Evolutionary conservation across 257 asterid genomes (phyloP), one percentile per base, ranked within the genome.

Genomic region (Agastache rugosa): DNA sequence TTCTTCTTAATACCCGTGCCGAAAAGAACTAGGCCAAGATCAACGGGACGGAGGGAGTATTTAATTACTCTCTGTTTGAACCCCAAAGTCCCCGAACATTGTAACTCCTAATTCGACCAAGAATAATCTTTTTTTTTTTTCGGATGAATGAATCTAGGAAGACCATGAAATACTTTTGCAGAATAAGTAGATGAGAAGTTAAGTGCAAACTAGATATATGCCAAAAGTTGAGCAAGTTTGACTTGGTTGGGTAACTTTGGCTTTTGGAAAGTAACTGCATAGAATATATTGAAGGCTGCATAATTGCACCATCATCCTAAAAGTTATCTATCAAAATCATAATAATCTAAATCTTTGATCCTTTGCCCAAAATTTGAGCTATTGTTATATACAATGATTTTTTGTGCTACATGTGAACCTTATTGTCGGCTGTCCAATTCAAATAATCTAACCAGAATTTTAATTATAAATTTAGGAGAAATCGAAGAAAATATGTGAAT

Each of bases 281-380:
- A 31, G 29, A 47, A 78, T 61, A 20, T 34, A 78, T 80, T 55
- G 66, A 63, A 66, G 75, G 73, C 77, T 68, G 76, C 68, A 79
- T 62, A 42, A 51, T 58, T 51, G 71, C 72, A 53, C 16, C 67
- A 15, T 73, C 29, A 15, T 70, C 41, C 78, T 25, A 79, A 87
- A 88, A 82, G 41, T 42, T 59, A 53, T 59, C 35, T 17, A 44
- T 16, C 66, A 35, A 68, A 37, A 56, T 45, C 19, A 64, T 31
- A 50, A 70, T 63, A 45, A 77, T 63, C 65, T 63, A 51, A 67
- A 64, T 70, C 23, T 29, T 71, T 80, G 90, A 89, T 89, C 85
- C 96, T 86, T 87, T 87, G 91, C 89, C 82, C 83, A 79, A 82
- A 81, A 77, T 84, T 84, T 77, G 81, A 84, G 89, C 69, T 56